These are phyloP conservation scores for Warburgia ugandensis DNA, from an alignment of 164 flowering plant species.

Conservation along the genomic window DNA sequence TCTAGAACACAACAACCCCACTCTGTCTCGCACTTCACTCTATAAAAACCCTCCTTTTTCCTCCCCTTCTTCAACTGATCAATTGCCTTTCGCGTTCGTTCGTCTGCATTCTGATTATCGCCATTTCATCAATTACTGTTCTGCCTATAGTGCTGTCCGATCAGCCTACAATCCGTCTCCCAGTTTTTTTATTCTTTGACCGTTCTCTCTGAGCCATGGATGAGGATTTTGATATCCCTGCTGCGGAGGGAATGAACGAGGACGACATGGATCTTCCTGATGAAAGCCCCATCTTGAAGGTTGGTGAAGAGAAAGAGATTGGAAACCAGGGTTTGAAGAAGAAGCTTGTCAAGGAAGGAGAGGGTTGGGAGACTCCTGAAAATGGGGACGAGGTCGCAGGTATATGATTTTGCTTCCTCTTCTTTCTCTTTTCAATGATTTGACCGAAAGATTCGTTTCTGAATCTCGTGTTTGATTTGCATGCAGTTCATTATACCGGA, in stretches of 20 bases:
- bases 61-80: not conserved
- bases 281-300: slow-evolving; percentile 41
- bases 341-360: slow-evolving; percentile 82
- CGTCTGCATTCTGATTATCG: too few species aligned
- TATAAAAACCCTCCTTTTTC: not conserved
- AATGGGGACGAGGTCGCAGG: slow-evolving; percentile 92
- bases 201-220: slow-evolving; percentile 34
- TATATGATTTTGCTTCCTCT: slow-evolving; percentile 12
- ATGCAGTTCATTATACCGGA: slow-evolving; percentile 89
- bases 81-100: too few species aligned
- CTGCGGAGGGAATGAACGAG: slow-evolving; percentile 20
- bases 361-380: slow-evolving; percentile 79
- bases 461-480: slow-evolving; percentile 1
- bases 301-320: slow-evolving; percentile 94
- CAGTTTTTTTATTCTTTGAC: too few species aligned
- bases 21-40: not conserved
- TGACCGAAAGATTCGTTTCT: too few species aligned
- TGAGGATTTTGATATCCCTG: slow-evolving; percentile 38
- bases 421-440: not conserved
- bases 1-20: slow-evolving; percentile 12
- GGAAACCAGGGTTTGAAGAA: slow-evolving; percentile 74
- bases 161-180: too few species aligned
- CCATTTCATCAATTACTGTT: too few species aligned
- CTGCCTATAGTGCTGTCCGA: too few species aligned
- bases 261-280: slow-evolving; percentile 38